Evolutionary conservation across 129 eudicot species (phyloP).

Genomic region (Arctium minus): DNA sequence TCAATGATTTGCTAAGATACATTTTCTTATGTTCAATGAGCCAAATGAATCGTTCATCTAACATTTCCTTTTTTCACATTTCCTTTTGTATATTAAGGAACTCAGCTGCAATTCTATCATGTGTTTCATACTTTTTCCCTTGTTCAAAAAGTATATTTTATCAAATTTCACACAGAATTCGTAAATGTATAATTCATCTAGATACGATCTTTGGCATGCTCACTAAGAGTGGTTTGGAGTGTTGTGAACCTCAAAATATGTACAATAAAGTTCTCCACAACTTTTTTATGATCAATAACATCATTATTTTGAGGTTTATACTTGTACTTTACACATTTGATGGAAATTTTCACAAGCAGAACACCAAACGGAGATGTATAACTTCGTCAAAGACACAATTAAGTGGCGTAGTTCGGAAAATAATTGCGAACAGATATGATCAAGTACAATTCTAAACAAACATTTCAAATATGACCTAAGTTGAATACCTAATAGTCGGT

Average conservation of each 20-base stretch:
- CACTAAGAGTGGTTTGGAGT: not conserved
- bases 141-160: not conserved
- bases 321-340: not conserved
- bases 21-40: not conserved
- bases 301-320: not conserved
- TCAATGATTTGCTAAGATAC: not conserved
- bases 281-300: not conserved
- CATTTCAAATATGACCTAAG: not conserved
- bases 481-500: not conserved
- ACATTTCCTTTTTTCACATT: conserved; percentile 13
- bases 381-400: not conserved
- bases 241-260: conserved; percentile 3
- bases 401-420: not conserved
- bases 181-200: not conserved
- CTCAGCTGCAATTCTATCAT: not conserved
- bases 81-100: not conserved
- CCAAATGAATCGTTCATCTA: conserved; percentile 5
- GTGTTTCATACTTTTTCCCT: not conserved
- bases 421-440: not conserved
- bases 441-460: not conserved
- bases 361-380: not conserved
- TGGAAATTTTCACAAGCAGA: not conserved
- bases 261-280: not conserved
- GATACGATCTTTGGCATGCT: conserved; percentile 5
- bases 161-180: not conserved